Conservation (phyloP, 208 protist genomes). For the Phytomonas francai region DNA sequence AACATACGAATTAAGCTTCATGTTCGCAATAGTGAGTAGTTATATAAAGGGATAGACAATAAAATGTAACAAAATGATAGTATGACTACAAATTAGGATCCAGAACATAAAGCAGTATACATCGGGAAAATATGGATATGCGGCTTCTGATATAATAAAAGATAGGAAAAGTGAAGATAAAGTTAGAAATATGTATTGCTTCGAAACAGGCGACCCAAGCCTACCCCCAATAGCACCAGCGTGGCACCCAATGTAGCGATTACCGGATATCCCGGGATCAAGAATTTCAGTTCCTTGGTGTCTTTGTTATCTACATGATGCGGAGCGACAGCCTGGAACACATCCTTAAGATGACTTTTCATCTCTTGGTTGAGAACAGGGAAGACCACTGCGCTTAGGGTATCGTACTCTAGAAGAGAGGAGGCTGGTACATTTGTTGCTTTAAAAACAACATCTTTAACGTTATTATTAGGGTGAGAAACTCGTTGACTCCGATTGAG, state of each 20-base stretch:
- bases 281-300: neutral
- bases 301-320: neutral
- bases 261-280: neutral
- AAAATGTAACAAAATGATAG: neutral
- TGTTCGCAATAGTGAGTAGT: neutral
- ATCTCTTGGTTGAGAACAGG: conserved; percentile 17
- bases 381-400: conserved; percentile 15
- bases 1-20: neutral
- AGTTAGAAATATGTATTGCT: neutral
- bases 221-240: neutral
- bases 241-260: neutral
- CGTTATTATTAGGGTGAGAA: neutral
- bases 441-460: conserved; percentile 15
- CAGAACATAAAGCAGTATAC: neutral
- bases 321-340: neutral
- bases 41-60: neutral
- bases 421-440: conserved; percentile 16
- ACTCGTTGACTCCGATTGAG: neutral
- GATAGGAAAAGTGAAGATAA: neutral
- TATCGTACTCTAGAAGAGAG: conserved; percentile 16
- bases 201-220: neutral
- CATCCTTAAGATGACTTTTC: neutral
- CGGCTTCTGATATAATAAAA: neutral
- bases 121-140: neutral
- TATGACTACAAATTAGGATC: neutral